Base-by-base conservation (phyloP, 1,139 yeast genomes). In the Saccharomycopsis crataegensis region DNA sequence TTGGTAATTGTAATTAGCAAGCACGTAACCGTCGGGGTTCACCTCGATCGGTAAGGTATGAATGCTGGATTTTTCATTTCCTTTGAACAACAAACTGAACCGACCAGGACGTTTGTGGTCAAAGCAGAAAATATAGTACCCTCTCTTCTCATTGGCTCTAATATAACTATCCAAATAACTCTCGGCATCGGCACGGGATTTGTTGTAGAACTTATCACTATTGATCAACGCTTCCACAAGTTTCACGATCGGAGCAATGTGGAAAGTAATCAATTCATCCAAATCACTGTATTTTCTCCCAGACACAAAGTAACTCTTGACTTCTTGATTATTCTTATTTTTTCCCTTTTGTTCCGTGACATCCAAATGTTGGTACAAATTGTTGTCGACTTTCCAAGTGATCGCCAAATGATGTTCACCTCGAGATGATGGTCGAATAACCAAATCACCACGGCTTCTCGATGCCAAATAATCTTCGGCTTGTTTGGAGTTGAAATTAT, bases 341-440 rank as follows among this genome's bases (percentile, higher is more conserved):
- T 76, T 80, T 63, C 80, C 82, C 55, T 78, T 82, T 52, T 78
- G 75, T 68, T 93, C 99, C 59, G 83, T 77, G 49, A 93, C 86
- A 62, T 90, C 91, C 59, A 94, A 74, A 67, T 93, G 98, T 67
- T 94, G 99, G 71, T 86, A 94, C 60, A 93, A 73, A 65, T 84
- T 86, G 64, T 87, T 93, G 57, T 89, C 93, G 43, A 94, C 91
- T 67, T 93, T 93, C 98, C 99, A 93, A 0, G 99, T 93, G 43
- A 91, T 86, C 1, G 96, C 91, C 62, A 93, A 77, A 67, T 82
- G 96, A 60, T 88, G 86, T 46, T 80, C 77, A 40, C 99, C 99
- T 59, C 84, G 82, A 7, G 96, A 88, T 1, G 97, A 90, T 9
- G 98, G 99, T 62, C 99, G 80, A 56, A 93, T 88, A 37, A 94